Percentiles rank a stretch among this genome's conserved stretches.
phyloP scores from a whole-genome alignment of 2,329 filamentous ascomycete species.

The Colletotrichum camelliae region DNA sequence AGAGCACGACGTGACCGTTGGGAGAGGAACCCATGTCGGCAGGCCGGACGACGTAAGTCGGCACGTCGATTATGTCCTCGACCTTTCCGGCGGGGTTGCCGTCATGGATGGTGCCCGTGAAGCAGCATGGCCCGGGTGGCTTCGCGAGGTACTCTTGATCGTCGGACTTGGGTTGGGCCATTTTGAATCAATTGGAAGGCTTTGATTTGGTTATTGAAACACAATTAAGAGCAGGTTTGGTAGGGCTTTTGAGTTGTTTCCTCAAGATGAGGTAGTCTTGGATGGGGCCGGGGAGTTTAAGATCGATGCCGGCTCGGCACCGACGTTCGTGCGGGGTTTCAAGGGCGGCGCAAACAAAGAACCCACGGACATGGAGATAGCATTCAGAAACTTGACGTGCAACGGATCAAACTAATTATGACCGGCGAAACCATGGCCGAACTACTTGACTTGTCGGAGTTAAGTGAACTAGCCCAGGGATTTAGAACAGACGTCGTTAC shows the following conservation, averaged over 20 bases:
- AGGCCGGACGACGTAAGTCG: constrained; percentile 40
- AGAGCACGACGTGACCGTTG: constrained; percentile 48
- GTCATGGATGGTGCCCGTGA: constrained; percentile 41
- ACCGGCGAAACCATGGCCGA: background rate
- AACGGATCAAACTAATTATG: background rate
- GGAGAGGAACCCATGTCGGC: constrained; percentile 12
- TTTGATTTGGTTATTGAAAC: background rate
- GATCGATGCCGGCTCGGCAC: background rate
- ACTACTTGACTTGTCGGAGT: background rate
- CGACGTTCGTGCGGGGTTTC: background rate
- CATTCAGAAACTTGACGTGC: background rate
- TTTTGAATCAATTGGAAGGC: background rate
- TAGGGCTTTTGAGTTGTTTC: background rate
- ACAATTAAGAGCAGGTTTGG: background rate
- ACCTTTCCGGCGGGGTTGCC: constrained; percentile 40
- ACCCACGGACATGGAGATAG: background rate
- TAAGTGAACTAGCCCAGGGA: background rate
- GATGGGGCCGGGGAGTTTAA: background rate
- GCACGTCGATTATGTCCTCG: constrained; percentile 35
- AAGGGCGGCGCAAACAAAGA: background rate
- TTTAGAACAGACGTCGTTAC: background rate
- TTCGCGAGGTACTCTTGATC: constrained; percentile 32
- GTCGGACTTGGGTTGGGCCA: background rate
- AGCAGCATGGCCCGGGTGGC: constrained; percentile 42
- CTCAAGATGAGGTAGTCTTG: background rate